Conservation (phyloP, 306 rosid species). For the Vicia villosa region DNA sequence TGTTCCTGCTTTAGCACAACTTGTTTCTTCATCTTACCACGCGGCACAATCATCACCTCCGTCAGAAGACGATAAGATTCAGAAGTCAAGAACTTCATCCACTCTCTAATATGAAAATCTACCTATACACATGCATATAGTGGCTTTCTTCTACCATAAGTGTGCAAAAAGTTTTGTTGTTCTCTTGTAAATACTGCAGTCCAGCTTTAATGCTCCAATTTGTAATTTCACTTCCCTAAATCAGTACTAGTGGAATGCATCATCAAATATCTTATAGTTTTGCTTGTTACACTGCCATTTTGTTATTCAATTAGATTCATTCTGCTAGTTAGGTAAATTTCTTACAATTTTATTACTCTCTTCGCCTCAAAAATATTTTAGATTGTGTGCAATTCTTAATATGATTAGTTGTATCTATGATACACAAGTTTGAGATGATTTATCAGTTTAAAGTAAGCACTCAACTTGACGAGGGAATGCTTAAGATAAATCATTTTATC, state of each 20-base stretch:
- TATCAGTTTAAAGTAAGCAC: no score
- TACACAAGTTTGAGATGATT: no score
- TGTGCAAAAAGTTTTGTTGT: slow-evolving; percentile 23
- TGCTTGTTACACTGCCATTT: not conserved
- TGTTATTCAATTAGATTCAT: not conserved
- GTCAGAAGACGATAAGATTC: slow-evolving; percentile 63
- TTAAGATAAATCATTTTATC: not conserved
- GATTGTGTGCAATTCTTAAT: no score
- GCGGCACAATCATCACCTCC: slow-evolving; percentile 60
- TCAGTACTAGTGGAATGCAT: not conserved
- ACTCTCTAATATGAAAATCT: slow-evolving; percentile 39
- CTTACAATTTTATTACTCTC: no score
- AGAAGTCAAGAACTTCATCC: slow-evolving; percentile 72
- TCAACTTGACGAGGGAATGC: no score
- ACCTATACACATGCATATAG: slow-evolving; percentile 12
- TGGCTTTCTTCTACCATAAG: slow-evolving; percentile 13
- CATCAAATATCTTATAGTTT: slow-evolving; percentile 2
- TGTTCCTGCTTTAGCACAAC: slow-evolving; percentile 79
- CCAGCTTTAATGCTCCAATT: slow-evolving; percentile 17
- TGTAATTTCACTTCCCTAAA: slow-evolving; percentile 17
- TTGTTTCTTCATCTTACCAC: slow-evolving; percentile 79
- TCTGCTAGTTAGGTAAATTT: no score
- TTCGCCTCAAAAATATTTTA: no score
- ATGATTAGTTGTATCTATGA: no score
- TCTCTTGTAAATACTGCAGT: slow-evolving; percentile 35